These are phyloP conservation scores for Odontarrhena argentea DNA, from an alignment of 345 rosid species.

Conservation along the genomic window DNA sequence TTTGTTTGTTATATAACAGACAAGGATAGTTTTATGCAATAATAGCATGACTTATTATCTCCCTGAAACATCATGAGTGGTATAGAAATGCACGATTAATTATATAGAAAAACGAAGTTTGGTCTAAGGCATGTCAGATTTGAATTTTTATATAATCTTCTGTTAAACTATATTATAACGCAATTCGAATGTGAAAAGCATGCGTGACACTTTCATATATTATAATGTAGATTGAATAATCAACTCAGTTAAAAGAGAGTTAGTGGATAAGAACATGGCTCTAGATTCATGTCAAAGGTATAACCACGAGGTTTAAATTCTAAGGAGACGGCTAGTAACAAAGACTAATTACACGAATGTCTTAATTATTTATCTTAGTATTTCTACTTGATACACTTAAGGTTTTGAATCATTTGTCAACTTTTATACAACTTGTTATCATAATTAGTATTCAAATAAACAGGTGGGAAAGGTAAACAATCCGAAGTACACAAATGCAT, in stretches of 20 bases:
- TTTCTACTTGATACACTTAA: neutral
- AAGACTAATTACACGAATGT: neutral
- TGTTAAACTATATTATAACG: slow-evolving; percentile 1
- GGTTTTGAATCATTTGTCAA: neutral
- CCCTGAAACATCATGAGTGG: neutral
- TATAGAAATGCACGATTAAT: neutral
- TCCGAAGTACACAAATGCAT: too few species aligned
- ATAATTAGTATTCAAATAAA: too few species aligned
- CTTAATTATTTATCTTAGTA: slow-evolving; percentile 10
- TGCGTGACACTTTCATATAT: slow-evolving; percentile 10
- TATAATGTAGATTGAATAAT: neutral
- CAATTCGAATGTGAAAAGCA: slow-evolving; percentile 31
- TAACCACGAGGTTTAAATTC: slow-evolving; percentile 9
- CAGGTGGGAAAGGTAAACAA: too few species aligned
- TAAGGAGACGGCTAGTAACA: slow-evolving; percentile 21
- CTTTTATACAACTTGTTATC: neutral
- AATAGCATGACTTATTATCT: slow-evolving; percentile 18
- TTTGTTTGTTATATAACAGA: slow-evolving; percentile 4
- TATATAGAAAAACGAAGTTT: slow-evolving; percentile 2
- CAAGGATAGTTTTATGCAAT: slow-evolving; percentile 12
- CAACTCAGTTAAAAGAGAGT: slow-evolving; percentile 6
- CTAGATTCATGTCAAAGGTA: slow-evolving; percentile 30
- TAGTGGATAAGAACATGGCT: slow-evolving; percentile 27
- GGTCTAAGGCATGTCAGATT: slow-evolving; percentile 19
- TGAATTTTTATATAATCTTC: slow-evolving; percentile 6